phyloP scores from a whole-genome alignment of 768 basidiomycete species.

The Leucogyrophana mollusca region DNA sequence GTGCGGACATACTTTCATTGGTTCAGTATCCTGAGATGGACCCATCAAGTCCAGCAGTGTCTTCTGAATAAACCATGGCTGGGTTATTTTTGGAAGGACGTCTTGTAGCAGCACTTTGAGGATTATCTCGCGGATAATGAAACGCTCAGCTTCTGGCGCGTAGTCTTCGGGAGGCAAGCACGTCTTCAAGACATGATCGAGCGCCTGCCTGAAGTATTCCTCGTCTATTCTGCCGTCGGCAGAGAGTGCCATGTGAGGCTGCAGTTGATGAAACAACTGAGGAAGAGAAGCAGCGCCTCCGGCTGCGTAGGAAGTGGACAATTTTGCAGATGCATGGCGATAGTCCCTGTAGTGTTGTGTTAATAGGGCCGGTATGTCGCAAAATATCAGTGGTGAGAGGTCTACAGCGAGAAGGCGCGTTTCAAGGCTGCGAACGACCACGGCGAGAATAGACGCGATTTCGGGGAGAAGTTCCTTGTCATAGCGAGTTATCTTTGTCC shows the following conservation, averaged over 20 bases:
- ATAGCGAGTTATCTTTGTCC: conserved; percentile 78
- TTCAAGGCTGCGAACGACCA: conserved; percentile 62
- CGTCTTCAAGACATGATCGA: conserved; percentile 73
- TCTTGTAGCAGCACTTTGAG: conserved; percentile 74
- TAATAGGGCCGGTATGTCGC: conserved; percentile 62
- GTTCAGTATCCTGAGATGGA: conserved; percentile 27
- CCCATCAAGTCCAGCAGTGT: conserved; percentile 66
- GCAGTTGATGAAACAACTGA: conserved; percentile 74
- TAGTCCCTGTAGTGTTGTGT: conserved; percentile 80
- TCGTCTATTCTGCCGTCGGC: conserved; percentile 65
- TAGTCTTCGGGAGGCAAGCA: conserved; percentile 81
- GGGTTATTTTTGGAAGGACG: conserved; percentile 65
- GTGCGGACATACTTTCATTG: conserved; percentile 18
- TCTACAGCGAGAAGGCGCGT: conserved; percentile 52
- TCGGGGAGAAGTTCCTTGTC: conserved; percentile 82
- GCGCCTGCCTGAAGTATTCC: conserved; percentile 75
- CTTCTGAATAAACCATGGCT: conserved; percentile 90
- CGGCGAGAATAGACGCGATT: conserved; percentile 56
- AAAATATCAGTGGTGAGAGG: conserved; percentile 58
- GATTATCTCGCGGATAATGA: conserved; percentile 80
- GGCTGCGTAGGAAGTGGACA: conserved; percentile 66
- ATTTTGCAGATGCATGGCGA: conserved; percentile 61
- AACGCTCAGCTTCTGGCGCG: conserved; percentile 67
- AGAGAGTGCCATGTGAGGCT: conserved; percentile 81
- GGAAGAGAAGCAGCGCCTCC: conserved; percentile 63